Percentiles rank a stretch among this genome's conserved stretches.
Conservation (phyloP, 345 rosid species). For the Gossypium thurberi region DNA sequence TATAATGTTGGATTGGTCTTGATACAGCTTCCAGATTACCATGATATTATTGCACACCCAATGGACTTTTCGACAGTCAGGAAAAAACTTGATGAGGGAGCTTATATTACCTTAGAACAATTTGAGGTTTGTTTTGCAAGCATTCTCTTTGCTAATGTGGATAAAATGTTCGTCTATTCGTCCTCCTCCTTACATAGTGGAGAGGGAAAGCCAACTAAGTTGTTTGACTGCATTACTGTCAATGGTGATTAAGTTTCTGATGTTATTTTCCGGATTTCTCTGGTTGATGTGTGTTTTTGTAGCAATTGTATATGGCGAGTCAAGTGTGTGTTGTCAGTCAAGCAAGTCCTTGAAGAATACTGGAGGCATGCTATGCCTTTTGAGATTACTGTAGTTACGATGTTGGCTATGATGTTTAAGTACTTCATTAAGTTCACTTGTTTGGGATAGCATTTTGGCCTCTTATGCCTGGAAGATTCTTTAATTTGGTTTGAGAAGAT, state of each 20-base stretch:
- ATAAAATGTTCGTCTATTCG: background rate
- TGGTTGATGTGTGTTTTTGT: background rate
- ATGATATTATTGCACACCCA: constrained; percentile 73
- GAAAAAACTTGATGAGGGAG: constrained; percentile 62
- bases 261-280: background rate
- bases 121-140: constrained; percentile 58
- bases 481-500: background rate
- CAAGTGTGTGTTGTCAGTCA: background rate
- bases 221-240: background rate
- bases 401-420: background rate
- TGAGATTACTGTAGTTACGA: background rate
- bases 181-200: background rate
- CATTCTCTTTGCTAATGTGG: background rate
- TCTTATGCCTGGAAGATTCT: background rate
- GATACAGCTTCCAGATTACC: constrained; percentile 92
- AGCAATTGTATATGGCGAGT: background rate
- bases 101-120: constrained; percentile 67
- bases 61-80: constrained; percentile 87
- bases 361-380: background rate
- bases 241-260: background rate
- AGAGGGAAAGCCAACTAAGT: background rate
- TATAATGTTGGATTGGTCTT: constrained; percentile 14
- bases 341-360: background rate
- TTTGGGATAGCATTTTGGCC: background rate
- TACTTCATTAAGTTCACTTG: background rate